phyloP scores from a whole-genome alignment of 768 basidiomycete genomes.

The Boletus sp. region DNA sequence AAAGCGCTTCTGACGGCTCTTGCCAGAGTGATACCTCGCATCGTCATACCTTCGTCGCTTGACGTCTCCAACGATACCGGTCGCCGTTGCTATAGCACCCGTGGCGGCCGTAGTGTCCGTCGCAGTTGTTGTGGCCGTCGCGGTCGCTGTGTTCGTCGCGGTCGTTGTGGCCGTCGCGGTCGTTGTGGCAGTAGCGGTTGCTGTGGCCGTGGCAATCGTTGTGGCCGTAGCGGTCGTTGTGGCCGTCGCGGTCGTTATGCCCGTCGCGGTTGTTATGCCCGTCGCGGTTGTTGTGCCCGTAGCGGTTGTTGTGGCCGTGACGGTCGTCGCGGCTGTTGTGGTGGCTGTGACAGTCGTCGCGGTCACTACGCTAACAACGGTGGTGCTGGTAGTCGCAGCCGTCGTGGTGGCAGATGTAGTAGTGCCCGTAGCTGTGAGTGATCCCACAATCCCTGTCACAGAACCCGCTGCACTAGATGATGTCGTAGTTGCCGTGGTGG shows the following conservation, averaged over 20 bases:
- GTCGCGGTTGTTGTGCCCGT: background rate
- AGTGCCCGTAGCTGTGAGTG: background rate
- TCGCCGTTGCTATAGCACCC: background rate
- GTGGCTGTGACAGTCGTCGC: background rate
- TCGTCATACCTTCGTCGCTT: background rate
- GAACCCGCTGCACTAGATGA: background rate
- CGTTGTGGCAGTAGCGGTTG: background rate
- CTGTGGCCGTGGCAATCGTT: background rate
- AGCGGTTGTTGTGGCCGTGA: no score
- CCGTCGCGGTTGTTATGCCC: background rate
- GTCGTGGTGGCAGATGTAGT: background rate
- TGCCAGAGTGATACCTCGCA: background rate
- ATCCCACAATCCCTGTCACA: background rate
- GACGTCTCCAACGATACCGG: background rate
- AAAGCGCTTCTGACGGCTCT: constrained; percentile 1
- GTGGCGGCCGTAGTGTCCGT: background rate
- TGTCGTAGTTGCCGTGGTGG: background rate
- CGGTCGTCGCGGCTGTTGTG: background rate
- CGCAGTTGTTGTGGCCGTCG: background rate
- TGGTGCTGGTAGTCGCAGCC: background rate
- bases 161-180: background rate
- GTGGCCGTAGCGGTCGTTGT: background rate
- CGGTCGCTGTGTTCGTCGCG: no score
- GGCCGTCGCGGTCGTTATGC: background rate
- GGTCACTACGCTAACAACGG: background rate